Percentiles rank a stretch among this genome's conserved stretches.
Evolutionary conservation across 179 eudicot species (phyloP).

Genomic region (Nepenthes alata): DNA sequence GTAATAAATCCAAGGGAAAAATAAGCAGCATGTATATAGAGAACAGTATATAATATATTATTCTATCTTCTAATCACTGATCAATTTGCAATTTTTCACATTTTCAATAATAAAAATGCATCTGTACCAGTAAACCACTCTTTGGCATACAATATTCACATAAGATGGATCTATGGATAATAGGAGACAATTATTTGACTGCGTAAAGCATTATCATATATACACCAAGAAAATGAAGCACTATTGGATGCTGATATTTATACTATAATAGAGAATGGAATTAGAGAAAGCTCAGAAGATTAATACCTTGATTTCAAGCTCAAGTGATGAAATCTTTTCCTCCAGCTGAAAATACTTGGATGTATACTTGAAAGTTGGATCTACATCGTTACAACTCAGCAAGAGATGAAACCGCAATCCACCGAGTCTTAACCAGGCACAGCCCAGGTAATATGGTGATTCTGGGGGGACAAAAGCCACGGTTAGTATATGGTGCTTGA

Average conservation of each 20-base stretch:
- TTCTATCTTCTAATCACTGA: no score
- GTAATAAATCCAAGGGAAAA: no score
- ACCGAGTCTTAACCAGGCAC: slow-evolving; percentile 71
- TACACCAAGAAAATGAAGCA: no score
- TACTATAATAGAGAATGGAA: background rate
- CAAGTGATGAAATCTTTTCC: slow-evolving; percentile 60
- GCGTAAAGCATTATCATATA: background rate
- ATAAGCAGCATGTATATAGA: no score
- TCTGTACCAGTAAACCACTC: no score
- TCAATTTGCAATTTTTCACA: no score
- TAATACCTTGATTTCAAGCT: slow-evolving; percentile 67
- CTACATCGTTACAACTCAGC: slow-evolving; percentile 61
- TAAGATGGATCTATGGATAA: no score
- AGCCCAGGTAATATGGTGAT: slow-evolving; percentile 24
- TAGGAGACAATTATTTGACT: background rate
- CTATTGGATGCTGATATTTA: no score
- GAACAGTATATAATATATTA: no score
- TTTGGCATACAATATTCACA: no score
- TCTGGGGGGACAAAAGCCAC: slow-evolving; percentile 22
- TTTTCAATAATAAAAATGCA: no score
- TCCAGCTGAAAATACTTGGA: slow-evolving; percentile 45
- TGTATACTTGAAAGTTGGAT: slow-evolving; percentile 68
- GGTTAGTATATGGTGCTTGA: slow-evolving; percentile 7
- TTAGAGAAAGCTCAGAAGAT: background rate
- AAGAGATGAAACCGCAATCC: slow-evolving; percentile 68